phyloP scores from a whole-genome alignment of 2,329 filamentous ascomycete genomes.

The Monosporascus sp. region DNA sequence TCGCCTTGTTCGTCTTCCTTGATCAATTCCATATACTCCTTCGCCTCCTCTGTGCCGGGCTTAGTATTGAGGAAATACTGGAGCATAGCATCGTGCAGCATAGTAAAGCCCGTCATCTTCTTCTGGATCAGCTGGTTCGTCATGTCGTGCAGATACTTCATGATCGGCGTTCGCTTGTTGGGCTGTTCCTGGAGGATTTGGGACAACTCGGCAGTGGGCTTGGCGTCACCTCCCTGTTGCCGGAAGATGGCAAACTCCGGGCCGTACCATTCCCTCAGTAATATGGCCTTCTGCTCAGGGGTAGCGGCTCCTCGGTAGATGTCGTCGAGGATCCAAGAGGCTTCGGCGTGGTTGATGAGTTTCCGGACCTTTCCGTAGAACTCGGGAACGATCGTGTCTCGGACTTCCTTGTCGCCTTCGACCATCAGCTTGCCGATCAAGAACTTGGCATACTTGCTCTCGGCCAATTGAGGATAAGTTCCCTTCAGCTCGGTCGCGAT shows the following conservation, averaged over 20 bases:
- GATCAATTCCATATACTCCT: slow-evolving; percentile 81
- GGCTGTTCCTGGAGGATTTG: slow-evolving; percentile 70
- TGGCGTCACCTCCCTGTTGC: slow-evolving; percentile 43
- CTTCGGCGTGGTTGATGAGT: slow-evolving; percentile 92
- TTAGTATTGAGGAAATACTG: slow-evolving; percentile 86
- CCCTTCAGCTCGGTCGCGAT: slow-evolving; percentile 85
- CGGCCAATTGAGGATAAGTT: slow-evolving; percentile 76
- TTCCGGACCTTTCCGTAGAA: slow-evolving; percentile 92
- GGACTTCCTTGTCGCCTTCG: slow-evolving; percentile 81
- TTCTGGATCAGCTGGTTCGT: slow-evolving; percentile 94
- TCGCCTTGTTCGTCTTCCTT: slow-evolving; percentile 90
- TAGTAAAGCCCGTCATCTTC: slow-evolving; percentile 93
- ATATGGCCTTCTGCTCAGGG: slow-evolving; percentile 73
- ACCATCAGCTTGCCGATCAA: slow-evolving; percentile 91
- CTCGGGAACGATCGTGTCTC: slow-evolving; percentile 84
- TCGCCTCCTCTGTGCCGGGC: slow-evolving; percentile 72
- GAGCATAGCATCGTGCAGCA: slow-evolving; percentile 96
- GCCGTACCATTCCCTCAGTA: slow-evolving; percentile 95
- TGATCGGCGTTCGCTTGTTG: slow-evolving; percentile 80
- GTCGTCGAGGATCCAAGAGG: slow-evolving; percentile 96
- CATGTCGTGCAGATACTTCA: slow-evolving; percentile 78
- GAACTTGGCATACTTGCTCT: slow-evolving; percentile 97
- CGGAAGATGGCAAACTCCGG: slow-evolving; percentile 84
- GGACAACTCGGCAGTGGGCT: slow-evolving; percentile 61
- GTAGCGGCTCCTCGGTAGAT: slow-evolving; percentile 88